phyloP scores from a whole-genome alignment of 208 protist species.

The Leishmania major region DNA sequence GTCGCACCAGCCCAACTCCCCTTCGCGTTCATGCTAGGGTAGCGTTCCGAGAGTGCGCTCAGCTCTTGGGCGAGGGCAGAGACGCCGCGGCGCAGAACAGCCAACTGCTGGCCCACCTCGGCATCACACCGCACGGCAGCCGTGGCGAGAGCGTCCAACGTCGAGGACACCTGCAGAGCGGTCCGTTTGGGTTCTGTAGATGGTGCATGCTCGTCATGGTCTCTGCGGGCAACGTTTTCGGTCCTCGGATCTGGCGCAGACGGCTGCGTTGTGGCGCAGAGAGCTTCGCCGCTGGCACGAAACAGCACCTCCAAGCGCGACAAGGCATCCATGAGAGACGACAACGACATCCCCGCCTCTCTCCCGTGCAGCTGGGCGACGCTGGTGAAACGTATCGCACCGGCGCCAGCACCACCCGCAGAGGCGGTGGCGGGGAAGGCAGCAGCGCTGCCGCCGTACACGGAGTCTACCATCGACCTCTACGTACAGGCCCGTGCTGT shows the following conservation, averaged over 20 bases:
- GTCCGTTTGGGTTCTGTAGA: background rate
- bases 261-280: background rate
- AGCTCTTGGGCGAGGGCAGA: conserved; percentile 29
- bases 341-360: background rate
- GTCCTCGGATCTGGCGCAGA: background rate
- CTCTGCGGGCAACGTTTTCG: background rate
- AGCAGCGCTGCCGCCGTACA: background rate
- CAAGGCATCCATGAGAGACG: background rate
- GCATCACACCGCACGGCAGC: conserved; percentile 29
- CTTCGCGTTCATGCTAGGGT: conserved; percentile 12
- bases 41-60: conserved; percentile 21
- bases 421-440: background rate
- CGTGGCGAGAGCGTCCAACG: conserved; percentile 23
- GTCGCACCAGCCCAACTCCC: background rate
- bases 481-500: background rate
- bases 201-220: background rate
- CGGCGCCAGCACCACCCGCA: background rate
- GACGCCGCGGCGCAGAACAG: conserved; percentile 29
- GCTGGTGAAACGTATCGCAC: conserved; percentile 3
- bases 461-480: background rate
- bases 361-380: background rate
- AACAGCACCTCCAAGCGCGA: conserved; percentile 4
- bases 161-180: conserved; percentile 12
- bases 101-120: conserved; percentile 30
- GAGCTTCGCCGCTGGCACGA: conserved; percentile 10